These are phyloP conservation scores for Fusarium anguioides DNA, from an alignment of 2,329 filamentous ascomycete species.

Conservation along the genomic window DNA sequence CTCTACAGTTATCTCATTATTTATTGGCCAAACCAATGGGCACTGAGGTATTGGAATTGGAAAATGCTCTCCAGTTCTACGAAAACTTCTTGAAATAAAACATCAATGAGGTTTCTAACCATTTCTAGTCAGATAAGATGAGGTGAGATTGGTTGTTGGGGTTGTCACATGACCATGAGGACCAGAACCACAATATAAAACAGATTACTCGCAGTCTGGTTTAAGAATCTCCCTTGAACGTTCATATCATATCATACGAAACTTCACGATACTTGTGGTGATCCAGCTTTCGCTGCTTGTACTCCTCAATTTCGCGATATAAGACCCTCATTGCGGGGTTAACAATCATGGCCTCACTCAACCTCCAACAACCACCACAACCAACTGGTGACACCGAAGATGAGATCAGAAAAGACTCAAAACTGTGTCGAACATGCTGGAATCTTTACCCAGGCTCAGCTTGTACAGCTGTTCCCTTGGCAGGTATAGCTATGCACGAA, in stretches of 20 bases:
- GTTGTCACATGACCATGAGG: conserved; percentile 15
- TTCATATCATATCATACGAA: accelerated
- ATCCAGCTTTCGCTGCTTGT: neutral
- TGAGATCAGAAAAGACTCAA: conserved; percentile 25
- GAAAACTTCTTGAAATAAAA: too few relatives aligned
- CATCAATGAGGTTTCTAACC: too few relatives aligned
- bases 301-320: too few relatives aligned
- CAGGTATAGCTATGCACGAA: conserved; percentile 35
- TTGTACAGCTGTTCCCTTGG: conserved; percentile 2
- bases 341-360: conserved; percentile 23
- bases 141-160: neutral
- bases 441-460: conserved; percentile 37
- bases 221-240: neutral
- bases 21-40: neutral
- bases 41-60: accelerated
- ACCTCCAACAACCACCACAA: conserved; percentile 13
- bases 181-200: neutral
- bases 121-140: too few relatives aligned
- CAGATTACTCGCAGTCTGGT: neutral
- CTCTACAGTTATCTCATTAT: neutral
- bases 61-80: accelerated
- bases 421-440: conserved; percentile 30
- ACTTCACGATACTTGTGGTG: accelerated
- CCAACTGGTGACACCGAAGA: conserved; percentile 22
- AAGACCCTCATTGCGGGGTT: conserved; percentile 20